These are phyloP conservation scores for rapeseed (Brassica napus) DNA, from an alignment of 345 rosid genomes.

Conservation along the genomic window DNA sequence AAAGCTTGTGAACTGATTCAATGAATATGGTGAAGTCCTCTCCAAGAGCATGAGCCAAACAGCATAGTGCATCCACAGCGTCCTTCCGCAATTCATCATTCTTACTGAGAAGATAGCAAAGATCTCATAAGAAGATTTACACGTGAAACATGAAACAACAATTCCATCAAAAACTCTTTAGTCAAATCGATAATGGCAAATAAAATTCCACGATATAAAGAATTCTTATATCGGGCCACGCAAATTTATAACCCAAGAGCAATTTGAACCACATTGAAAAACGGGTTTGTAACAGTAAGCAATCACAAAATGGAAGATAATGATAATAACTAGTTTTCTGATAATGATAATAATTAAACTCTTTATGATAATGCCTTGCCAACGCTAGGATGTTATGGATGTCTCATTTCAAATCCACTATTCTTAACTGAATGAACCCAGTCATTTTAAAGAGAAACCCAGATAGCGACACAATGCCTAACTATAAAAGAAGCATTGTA, in stretches of 20 bases:
- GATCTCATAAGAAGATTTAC: background rate
- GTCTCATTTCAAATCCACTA: conserved; percentile 11
- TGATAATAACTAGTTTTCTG: background rate
- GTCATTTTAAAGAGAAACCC: conserved; percentile 9
- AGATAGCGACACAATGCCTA: conserved; percentile 6
- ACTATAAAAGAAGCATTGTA: background rate
- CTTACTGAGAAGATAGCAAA: conserved; percentile 53
- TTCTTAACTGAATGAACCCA: conserved; percentile 7
- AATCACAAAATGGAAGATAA: conserved; percentile 23
- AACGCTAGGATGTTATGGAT: conserved; percentile 9
- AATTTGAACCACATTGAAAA: conserved; percentile 13
- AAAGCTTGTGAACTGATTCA: conserved; percentile 87
- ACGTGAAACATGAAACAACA: background rate
- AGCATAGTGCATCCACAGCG: conserved; percentile 96
- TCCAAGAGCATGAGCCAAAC: conserved; percentile 97
- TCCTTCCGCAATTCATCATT: conserved; percentile 90
- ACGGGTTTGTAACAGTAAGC: conserved; percentile 17
- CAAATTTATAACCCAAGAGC: conserved; percentile 13
- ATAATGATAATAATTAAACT: background rate
- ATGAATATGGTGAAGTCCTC: conserved; percentile 96
- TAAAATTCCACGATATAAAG: conserved; percentile 1
- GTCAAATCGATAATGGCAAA: conserved; percentile 15
- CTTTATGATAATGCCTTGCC: conserved; percentile 6
- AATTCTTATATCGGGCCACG: background rate
- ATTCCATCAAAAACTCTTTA: conserved; percentile 11